These are phyloP conservation scores for Escallonia herrerae DNA, from an alignment of 129 eudicot species.

Conservation along the genomic window DNA sequence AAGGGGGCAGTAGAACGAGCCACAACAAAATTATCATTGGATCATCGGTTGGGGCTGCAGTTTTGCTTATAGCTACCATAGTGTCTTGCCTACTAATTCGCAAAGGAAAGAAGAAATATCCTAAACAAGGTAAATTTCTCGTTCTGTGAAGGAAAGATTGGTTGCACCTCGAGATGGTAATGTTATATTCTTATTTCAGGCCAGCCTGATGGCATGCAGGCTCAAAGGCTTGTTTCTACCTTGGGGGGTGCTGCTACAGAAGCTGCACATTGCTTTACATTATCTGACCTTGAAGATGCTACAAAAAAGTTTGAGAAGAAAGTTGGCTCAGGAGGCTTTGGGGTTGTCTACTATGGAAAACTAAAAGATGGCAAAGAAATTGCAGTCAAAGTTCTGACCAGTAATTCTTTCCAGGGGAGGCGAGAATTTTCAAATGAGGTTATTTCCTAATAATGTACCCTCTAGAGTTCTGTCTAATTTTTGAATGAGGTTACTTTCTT, in stretches of 20 bases:
- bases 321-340: conserved; percentile 97
- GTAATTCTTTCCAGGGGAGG: conserved; percentile 87
- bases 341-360: conserved; percentile 86
- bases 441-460: not conserved
- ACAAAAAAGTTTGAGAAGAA: conserved; percentile 78
- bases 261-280: conserved; percentile 80
- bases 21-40: conserved; percentile 67
- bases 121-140: conserved; percentile 38
- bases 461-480: conserved; percentile 23
- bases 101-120: conserved; percentile 37
- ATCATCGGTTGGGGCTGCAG: conserved; percentile 60
- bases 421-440: conserved; percentile 96
- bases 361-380: conserved; percentile 76
- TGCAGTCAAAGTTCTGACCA: conserved; percentile 77
- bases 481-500: conserved; percentile 62
- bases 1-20: conserved; percentile 34
- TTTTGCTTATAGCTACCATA: conserved; percentile 71
- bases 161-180: conserved; percentile 1
- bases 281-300: conserved; percentile 66
- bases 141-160: conserved; percentile 4
- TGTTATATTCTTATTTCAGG: conserved; percentile 14
- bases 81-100: conserved; percentile 54
- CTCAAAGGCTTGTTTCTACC: conserved; percentile 31
- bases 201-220: conserved; percentile 27
- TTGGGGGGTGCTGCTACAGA: conserved; percentile 56